Evolutionary conservation across 2,329 filamentous ascomycete species (phyloP).

Genomic region (Arthrobotrys pseudoclavata): DNA sequence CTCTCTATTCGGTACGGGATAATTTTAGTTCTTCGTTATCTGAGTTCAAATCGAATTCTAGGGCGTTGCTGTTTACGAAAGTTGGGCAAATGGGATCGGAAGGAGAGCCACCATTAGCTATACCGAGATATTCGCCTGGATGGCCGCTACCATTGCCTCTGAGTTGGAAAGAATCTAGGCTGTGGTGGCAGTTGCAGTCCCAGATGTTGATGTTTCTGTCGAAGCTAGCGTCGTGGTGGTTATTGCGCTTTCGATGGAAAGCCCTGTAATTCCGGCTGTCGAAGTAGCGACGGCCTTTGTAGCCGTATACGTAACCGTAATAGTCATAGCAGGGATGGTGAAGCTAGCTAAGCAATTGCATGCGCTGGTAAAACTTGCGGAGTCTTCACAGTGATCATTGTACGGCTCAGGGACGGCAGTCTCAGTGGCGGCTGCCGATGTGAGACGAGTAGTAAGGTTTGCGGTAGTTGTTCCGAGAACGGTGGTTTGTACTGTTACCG

Average conservation of each 20-base stretch:
- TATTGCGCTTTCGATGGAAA: too few species aligned
- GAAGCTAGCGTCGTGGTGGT: too few species aligned
- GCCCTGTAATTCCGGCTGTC: too few species aligned
- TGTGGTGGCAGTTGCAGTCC: not conserved
- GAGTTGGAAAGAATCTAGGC: not conserved
- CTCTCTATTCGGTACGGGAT: too few species aligned
- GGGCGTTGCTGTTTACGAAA: too few species aligned
- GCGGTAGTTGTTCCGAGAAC: not conserved
- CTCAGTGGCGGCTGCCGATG: not conserved
- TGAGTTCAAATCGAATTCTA: too few species aligned
- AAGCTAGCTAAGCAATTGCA: not conserved
- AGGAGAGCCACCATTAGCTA: not conserved
- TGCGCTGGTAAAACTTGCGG: not conserved
- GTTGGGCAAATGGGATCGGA: too few species aligned
- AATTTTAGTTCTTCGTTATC: too few species aligned
- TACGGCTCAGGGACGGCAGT: not conserved
- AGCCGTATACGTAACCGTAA: too few species aligned
- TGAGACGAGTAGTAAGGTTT: not conserved
- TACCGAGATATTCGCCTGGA: not conserved
- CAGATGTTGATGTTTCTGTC: too few species aligned
- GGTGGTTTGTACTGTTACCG: too few species aligned
- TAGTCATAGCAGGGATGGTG: not conserved
- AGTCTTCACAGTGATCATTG: not conserved
- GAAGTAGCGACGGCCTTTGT: too few species aligned
- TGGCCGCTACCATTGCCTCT: not conserved